These are phyloP conservation scores for Metschnikowia cubensis DNA, from an alignment of 805 yeast species.

Conservation along the genomic window DNA sequence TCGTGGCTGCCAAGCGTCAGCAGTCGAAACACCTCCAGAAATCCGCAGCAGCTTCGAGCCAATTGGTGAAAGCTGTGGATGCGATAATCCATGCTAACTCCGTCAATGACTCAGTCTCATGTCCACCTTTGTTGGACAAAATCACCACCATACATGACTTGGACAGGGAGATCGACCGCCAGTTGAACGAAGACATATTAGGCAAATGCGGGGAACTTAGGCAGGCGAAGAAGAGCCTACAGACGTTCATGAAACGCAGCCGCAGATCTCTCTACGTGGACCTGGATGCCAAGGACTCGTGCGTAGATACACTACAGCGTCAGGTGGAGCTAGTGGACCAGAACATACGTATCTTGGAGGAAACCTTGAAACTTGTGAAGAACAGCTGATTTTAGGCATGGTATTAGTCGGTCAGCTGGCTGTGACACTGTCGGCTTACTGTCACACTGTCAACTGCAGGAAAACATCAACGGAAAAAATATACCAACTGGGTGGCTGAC, in stretches of 20 bases:
- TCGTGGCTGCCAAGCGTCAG: constrained; percentile 31
- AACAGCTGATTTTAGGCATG: not conserved
- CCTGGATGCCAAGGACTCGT: constrained; percentile 5
- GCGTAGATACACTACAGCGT: constrained; percentile 17
- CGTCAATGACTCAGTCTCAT: constrained; percentile 7
- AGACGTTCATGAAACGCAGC: constrained; percentile 5
- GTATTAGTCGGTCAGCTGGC: not conserved
- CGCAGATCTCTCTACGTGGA: constrained; percentile 12
- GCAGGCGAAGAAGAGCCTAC: constrained; percentile 11
- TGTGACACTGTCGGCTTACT: too few species aligned
- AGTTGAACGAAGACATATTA: constrained; percentile 32
- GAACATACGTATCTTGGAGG: constrained; percentile 66
- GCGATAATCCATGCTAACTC: constrained; percentile 28
- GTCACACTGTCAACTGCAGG: not conserved
- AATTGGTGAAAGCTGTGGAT: constrained; percentile 22
- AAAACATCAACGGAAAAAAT: not conserved
- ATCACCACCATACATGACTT: constrained; percentile 40
- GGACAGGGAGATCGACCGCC: constrained; percentile 35
- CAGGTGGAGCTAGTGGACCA: constrained; percentile 70
- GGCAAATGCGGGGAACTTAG: constrained; percentile 16
- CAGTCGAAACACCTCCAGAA: constrained; percentile 27
- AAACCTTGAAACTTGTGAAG: constrained; percentile 33
- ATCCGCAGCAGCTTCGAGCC: constrained; percentile 25
- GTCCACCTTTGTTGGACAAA: constrained; percentile 27
- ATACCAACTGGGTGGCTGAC: not conserved